Evolutionary conservation across 441 rosid genomes (phyloP).

Genomic region (Erodium trifolium): DNA sequence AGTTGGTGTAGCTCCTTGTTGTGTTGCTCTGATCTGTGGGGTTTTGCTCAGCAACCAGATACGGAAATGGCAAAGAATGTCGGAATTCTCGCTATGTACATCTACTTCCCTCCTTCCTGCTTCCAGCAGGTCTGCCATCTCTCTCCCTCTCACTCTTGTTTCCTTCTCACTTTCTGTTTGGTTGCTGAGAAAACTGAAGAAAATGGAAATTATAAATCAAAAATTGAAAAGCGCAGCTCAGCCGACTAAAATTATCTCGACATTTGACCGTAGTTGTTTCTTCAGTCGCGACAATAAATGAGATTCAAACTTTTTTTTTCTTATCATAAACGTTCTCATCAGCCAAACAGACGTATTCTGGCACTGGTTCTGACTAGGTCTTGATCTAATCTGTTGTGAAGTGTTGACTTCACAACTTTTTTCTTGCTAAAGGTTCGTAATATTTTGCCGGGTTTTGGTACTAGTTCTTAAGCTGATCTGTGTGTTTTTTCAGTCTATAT

Average conservation of each 20-base stretch:
- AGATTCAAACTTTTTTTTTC: neutral
- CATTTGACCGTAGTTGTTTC: too few relatives aligned
- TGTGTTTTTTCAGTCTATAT: neutral
- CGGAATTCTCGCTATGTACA: constrained; percentile 82
- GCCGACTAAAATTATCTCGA: neutral
- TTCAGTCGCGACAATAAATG: neutral
- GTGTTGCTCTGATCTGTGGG: constrained; percentile 1
- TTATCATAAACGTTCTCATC: neutral
- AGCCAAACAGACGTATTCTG: neutral
- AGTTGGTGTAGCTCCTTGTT: neutral
- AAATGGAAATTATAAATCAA: neutral
- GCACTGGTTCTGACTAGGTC: neutral
- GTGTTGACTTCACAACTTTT: neutral
- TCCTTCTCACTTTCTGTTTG: neutral
- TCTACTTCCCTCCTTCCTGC: constrained; percentile 95
- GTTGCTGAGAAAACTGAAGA: too few relatives aligned
- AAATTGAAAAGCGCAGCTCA: neutral
- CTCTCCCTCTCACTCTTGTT: neutral
- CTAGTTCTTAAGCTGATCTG: neutral
- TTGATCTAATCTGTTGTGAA: neutral
- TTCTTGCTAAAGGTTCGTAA: neutral
- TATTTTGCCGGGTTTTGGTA: neutral
- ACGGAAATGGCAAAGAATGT: constrained; percentile 81
- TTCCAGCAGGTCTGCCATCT: constrained; percentile 62
- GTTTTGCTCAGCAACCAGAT: neutral